Percentiles rank a stretch among this genome's conserved stretches.
phyloP scores from a whole-genome alignment of 2,329 filamentous ascomycete species.

The Stachybotrys chlorohalonatus region DNA sequence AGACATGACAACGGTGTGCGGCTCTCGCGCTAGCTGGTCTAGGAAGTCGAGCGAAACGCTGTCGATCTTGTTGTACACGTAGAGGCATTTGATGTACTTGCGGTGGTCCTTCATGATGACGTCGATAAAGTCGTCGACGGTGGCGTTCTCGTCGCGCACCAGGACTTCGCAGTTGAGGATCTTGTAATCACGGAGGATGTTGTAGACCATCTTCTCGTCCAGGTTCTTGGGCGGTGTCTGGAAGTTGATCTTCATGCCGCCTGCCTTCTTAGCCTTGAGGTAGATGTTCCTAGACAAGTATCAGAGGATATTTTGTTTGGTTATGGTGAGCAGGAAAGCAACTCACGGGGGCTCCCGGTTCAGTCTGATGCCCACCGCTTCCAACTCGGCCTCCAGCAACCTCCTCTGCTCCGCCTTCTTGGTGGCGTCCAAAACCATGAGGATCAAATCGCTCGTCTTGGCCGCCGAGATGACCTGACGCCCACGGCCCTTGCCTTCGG shows the following conservation, averaged over 20 bases:
- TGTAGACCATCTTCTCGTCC: conserved; percentile 97
- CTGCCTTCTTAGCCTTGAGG: conserved; percentile 88
- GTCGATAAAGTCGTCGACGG: conserved; percentile 97
- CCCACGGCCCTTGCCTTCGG: conserved; percentile 91
- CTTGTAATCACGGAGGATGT: conserved; percentile 97
- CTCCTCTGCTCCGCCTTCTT: conserved; percentile 91
- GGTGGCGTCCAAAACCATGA: conserved; percentile 95
- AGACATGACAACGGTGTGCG: conserved; percentile 92
- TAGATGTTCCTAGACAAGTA: conserved; percentile 71
- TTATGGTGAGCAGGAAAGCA: not conserved
- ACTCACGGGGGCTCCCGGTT: conserved; percentile 83
- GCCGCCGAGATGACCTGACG: conserved; percentile 95
- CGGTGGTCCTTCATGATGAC: conserved; percentile 99
- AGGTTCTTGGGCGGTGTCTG: conserved; percentile 78
- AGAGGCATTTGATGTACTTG: conserved; percentile 91
- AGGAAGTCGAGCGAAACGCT: conserved; percentile 88
- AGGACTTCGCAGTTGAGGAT: conserved; percentile 96
- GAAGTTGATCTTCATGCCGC: conserved; percentile 98
- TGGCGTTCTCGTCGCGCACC: conserved; percentile 87
- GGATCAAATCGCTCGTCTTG: conserved; percentile 93
- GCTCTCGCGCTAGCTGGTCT: conserved; percentile 83
- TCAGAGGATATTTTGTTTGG: conserved; percentile 5
- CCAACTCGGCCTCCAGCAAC: conserved; percentile 81
- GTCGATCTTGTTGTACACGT: conserved; percentile 99
- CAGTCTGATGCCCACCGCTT: conserved; percentile 87